A percentile compares a stretch with the other conserved stretches of the same genome.
These are phyloP conservation scores for Spiraea crenata DNA, from an alignment of 331 rosid species.

Conservation along the genomic window DNA sequence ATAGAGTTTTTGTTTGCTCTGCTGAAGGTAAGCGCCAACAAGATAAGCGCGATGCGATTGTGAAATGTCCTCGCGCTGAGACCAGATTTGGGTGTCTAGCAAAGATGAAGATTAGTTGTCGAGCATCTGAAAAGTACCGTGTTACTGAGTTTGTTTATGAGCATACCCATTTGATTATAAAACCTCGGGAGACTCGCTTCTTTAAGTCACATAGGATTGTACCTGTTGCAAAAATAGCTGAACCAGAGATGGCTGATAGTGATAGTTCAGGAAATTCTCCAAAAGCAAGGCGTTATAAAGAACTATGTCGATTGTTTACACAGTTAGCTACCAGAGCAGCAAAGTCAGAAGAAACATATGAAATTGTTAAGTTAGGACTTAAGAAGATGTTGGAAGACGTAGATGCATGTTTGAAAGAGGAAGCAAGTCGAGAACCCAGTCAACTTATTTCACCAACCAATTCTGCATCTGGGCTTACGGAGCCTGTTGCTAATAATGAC, in stretches of 20 bases:
- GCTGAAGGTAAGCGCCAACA: background rate
- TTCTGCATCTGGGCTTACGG: background rate
- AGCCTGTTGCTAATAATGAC: background rate
- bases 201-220: slow-evolving; percentile 5
- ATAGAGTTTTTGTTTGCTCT: background rate
- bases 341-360: background rate
- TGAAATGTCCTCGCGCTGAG: background rate
- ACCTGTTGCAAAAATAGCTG: background rate
- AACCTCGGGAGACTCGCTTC: background rate
- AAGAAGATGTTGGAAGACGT: background rate
- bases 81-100: background rate
- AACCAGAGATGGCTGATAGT: background rate
- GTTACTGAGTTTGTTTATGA: slow-evolving; percentile 1
- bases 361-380: background rate
- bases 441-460: background rate
- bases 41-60: background rate
- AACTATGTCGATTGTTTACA: background rate
- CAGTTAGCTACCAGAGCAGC: background rate
- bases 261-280: background rate
- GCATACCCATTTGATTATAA: background rate
- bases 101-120: background rate
- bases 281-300: background rate
- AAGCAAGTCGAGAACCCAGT: background rate
- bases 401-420: background rate
- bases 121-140: background rate